A percentile compares a stretch with the other conserved stretches of the same genome.
These are phyloP conservation scores for Alternaria ventricosa DNA, from an alignment of 2,329 filamentous ascomycete species.

Conservation along the genomic window DNA sequence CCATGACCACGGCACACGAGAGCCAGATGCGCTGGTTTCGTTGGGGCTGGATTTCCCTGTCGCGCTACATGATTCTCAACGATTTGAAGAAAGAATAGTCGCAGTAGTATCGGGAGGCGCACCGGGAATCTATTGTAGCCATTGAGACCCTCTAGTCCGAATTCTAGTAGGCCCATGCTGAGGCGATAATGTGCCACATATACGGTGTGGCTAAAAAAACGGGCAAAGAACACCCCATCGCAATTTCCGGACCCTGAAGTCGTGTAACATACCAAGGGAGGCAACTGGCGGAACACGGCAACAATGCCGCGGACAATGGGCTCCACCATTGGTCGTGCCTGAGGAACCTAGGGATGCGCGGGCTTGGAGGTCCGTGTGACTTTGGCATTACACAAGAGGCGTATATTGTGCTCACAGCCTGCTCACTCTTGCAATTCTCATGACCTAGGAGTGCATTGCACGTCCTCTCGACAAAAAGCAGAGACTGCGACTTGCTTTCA, in stretches of 20 bases:
- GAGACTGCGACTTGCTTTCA: neutral
- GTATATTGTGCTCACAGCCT: conserved; percentile 7
- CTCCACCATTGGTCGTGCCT: conserved; percentile 5
- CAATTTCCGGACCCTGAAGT: neutral
- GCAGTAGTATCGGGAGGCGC: conserved; percentile 9
- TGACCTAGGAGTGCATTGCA: neutral
- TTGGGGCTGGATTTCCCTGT: conserved; percentile 91
- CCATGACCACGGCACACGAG: conserved; percentile 88
- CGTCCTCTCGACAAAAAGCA: neutral
- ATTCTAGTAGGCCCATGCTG: neutral
- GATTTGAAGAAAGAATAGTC: conserved; percentile 71
- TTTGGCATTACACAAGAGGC: conserved; percentile 5
- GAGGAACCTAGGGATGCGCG: conserved; percentile 7
- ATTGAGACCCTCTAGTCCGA: neutral
- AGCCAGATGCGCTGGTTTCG: conserved; percentile 99
- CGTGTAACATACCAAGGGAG: conserved; percentile 7
- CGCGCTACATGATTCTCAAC: conserved; percentile 95
- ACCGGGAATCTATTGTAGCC: neutral
- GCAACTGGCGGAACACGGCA: conserved; percentile 20
- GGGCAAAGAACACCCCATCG: neutral
- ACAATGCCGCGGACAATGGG: conserved; percentile 7
- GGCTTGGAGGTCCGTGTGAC: conserved; percentile 14
- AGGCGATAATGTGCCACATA: neutral
- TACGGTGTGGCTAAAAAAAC: neutral
- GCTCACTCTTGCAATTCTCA: neutral